Base-by-base conservation (phyloP, 371 early-diverging fungal genomes). In the Rhizopus arrhizus region DNA sequence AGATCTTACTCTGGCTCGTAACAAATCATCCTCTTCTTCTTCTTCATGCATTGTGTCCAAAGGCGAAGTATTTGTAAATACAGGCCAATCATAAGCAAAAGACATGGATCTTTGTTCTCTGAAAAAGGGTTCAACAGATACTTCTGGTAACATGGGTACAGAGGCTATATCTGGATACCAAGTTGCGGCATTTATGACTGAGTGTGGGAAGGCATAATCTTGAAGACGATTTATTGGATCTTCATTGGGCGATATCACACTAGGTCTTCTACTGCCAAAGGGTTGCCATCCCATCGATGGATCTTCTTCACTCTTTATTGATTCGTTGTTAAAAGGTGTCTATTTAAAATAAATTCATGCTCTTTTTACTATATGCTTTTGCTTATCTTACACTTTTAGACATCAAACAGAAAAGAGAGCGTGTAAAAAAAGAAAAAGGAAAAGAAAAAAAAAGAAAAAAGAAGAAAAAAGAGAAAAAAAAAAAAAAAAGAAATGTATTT, bases 81-180 rank as follows among this genome's bases (percentile, higher is more conserved):
- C 22, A 22, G 53, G 36, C 48, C 57, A 43, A 41, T 43, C 72
- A 16, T 71, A 64, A 11, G 79, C 74, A 46, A 64, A 78, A 3
- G 76, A 78, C 69, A 75, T 68, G 32, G 76, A 75, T 29, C 80
- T 52, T 28, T 79, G 69, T 45, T 74, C 68, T 15, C 75, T 59
- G 41, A 61, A 74, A 31, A 65, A 57, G 5, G 76, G 74, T 52
- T 70, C 71, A 16, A 61, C 61, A 0, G 74, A 74, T 15, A 72
- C 70, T 47, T 72, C 74, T 9, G 77, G 72, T 34, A 77, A 31
- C 73, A 72, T 74, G 34, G 77, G 73, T 5, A 68, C 67, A 6
- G 75, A 68, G 5, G 69, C 72, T 47, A 72, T 72, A 59, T 72
- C 73, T 12, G 69, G 69, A 46, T 73, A 66, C 40, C 65, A 66